Base-by-base conservation (phyloP, 192 early-diverging fungal species). In the Gigaspora rosea region DNA sequence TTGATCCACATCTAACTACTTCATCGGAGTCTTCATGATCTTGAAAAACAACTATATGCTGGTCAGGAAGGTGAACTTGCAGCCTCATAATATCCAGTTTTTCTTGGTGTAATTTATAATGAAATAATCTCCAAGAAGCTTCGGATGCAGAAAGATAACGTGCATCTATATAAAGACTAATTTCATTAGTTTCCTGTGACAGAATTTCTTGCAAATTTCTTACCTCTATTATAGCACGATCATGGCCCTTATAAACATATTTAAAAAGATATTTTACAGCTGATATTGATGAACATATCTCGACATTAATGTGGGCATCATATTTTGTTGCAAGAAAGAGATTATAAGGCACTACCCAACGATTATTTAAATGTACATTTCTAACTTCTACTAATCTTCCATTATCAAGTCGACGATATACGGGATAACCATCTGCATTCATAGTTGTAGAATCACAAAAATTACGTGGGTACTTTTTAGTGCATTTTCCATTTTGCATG, bases 271-370 rank as follows among this genome's bases (percentile, higher is more conserved):
- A 41, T 41, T 41, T 41, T 41, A 41, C 5, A 41, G 5, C 36
- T 3, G 36, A 41, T 41, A 41, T 41, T 3, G 36, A 3, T 3
- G 5, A 41, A 41, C 36, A 41, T 41, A 41, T 68, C 41, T 83
- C 80, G 4, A 85, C 80, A 72, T 84, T 80, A 8, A 82, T 78
- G 20, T 82, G 81, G 0, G 81, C 78, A 74, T 81, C 63, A 66
- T 81, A 85, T 72, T 82, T 85, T 0, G 81, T 78, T 36, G 46
- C 13, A 52, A 85, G 65, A 9, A 66, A 83, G 0, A 48, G 75
- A 20, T 81, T 85, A 49, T 85, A 33, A 41, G 36, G 36, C 36
- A 41, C 36, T 41, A 41, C 36, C 5, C 62, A 80, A n/a, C 71
- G 35, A 49, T 82, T 85, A 76, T 85, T 68, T 56, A 82, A 36